phyloP scores from a whole-genome alignment of 345 rosid genomes.

The Chamaenerion angustifolium region DNA sequence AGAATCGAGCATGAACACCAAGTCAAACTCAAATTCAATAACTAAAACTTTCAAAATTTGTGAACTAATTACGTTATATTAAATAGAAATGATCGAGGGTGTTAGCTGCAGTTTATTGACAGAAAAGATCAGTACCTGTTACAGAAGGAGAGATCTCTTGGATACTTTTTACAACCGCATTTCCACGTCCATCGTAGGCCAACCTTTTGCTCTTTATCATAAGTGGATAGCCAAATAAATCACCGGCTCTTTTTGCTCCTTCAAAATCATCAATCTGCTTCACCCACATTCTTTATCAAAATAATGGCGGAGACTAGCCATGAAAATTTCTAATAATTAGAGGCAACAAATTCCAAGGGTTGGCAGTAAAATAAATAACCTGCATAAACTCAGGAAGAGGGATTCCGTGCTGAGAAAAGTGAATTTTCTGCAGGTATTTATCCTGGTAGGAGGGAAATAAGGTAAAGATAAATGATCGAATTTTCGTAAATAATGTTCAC shows the following conservation, averaged over 20 bases:
- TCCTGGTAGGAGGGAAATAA: constrained; percentile 49
- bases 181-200: constrained; percentile 99
- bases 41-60: no score
- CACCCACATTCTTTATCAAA: constrained; percentile 9
- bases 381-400: constrained; percentile 90
- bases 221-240: constrained; percentile 68
- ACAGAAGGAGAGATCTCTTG: constrained; percentile 68
- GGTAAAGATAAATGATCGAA: not conserved
- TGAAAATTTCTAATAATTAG: not conserved
- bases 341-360: not conserved
- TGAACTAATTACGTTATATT: not conserved
- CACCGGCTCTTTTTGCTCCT: constrained; percentile 62
- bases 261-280: constrained; percentile 63
- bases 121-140: constrained; percentile 23
- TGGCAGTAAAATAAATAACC: constrained; percentile 27
- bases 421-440: constrained; percentile 83
- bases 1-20: constrained; percentile 1
- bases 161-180: constrained; percentile 79
- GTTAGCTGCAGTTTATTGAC: no score
- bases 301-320: not conserved
- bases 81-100: no score
- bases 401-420: constrained; percentile 65
- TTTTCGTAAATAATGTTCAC: no score
- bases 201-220: constrained; percentile 85
- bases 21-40: not conserved